These are phyloP conservation scores for Juncus inflexus DNA, from an alignment of 176 grass and related monocot genomes.

Conservation along the genomic window DNA sequence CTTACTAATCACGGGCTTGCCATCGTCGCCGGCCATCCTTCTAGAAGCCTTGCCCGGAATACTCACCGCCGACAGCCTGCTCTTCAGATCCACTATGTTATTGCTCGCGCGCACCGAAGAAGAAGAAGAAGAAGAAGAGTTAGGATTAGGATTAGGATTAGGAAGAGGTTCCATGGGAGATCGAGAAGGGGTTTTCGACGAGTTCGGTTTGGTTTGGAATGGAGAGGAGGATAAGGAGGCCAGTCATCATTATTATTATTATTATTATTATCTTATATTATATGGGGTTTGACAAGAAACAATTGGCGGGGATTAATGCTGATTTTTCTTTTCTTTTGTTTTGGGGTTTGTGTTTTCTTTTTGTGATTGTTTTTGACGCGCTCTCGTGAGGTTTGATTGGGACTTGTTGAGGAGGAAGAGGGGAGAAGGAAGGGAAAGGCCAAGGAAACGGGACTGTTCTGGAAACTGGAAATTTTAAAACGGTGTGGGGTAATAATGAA, in stretches of 20 bases:
- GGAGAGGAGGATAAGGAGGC: constrained; percentile 5
- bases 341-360: neutral
- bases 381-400: constrained; percentile 16
- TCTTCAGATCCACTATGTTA: constrained; percentile 45
- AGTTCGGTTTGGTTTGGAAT: neutral
- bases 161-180: constrained; percentile 33
- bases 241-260: neutral
- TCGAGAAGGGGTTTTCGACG: neutral
- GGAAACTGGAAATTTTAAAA: neutral
- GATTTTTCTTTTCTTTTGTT: neutral
- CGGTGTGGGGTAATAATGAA: neutral
- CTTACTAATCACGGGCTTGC: constrained; percentile 42
- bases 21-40: constrained; percentile 19
- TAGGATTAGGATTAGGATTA: constrained; percentile 6
- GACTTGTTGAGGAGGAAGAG: constrained; percentile 26
- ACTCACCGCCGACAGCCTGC: constrained; percentile 25
- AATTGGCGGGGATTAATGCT: constrained; percentile 1
- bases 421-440: neutral
- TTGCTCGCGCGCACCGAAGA: constrained; percentile 26
- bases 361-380: too few relatives aligned
- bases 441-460: constrained; percentile 12
- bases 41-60: neutral
- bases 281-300: constrained; percentile 19
- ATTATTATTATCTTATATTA: too few relatives aligned
- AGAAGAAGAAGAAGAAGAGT: neutral